Conservation (phyloP, 108 stramenopile genomes). For the Fragilaria crotonensis region DNA sequence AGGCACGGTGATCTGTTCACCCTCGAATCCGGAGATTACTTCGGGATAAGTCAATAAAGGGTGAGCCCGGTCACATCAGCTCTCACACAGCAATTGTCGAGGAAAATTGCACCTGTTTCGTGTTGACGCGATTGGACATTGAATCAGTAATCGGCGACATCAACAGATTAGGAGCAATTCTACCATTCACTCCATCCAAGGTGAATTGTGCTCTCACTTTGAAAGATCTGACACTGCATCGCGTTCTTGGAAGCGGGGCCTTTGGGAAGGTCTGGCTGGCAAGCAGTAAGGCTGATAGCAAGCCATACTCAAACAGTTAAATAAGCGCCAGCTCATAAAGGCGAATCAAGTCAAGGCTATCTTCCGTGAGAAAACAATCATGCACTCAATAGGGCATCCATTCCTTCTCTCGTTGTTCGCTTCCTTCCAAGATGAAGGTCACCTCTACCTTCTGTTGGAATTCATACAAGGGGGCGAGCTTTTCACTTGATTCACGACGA, state of each 20-base stretch:
- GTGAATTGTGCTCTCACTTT: constrained; percentile 21
- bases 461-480: constrained; percentile 77
- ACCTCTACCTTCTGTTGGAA: constrained; percentile 86
- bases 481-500: constrained; percentile 70
- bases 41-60: constrained; percentile 63
- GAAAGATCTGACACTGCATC: constrained; percentile 54
- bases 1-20: constrained; percentile 29
- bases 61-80: constrained; percentile 32
- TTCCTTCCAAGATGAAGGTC: constrained; percentile 79
- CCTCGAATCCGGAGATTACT: constrained; percentile 45
- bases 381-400: constrained; percentile 86
- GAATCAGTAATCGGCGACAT: constrained; percentile 61
- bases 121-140: constrained; percentile 34
- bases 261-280: constrained; percentile 93
- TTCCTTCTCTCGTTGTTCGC: constrained; percentile 81
- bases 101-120: constrained; percentile 47
- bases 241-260: constrained; percentile 84
- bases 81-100: constrained; percentile 38
- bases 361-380: constrained; percentile 90
- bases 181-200: constrained; percentile 19
- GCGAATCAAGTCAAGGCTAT: constrained; percentile 89
- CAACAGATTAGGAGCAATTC: constrained; percentile 46
- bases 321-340: constrained; percentile 72
- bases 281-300: constrained; percentile 32
- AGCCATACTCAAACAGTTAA: constrained; percentile 89